Evolutionary conservation across 495 filamentous ascomycete species (phyloP), one percentile per base, ranked within the genome.

Genomic region (Talaromyces proteolyticus): DNA sequence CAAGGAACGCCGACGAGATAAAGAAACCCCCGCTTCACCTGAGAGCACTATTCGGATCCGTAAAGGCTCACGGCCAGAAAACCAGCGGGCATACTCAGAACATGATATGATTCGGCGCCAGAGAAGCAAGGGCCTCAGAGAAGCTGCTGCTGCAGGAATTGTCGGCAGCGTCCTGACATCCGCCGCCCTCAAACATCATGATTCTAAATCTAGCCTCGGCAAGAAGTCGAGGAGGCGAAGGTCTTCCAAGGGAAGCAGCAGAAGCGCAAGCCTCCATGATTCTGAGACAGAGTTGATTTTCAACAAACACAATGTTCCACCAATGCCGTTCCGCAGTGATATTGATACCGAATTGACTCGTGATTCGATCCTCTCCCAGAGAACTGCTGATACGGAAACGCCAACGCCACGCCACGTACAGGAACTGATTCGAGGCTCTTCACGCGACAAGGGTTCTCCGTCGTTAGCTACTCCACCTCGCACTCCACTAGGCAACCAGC

Each of bases 341-440:
- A 78, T 94, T 22, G 79, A 87, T 24, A 94, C 91, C 0, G 90
- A 95, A 21, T 62, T 96, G 43, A 97, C 93, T 3, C 78, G 93
- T 60, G 84, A 86, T 29, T 97, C 94, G 0, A 87, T 98, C 50
- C 72, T 95, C 10, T 91, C 93, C 4, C 85, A 88, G 34, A 81
- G 86, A 20, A 91, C 88, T 0, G 87, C 85, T 54, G 66, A 85
- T 44, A 53, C 59, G 68, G 73, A 60, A 67, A 77, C 50, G 54
- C 56, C 17, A 68, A 76, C 50, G 74, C 78, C 10, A 73, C 78
- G 51, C 16, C 55, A 62, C 2, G 64, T 79, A 36, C 76, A 70
- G 18, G 81, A 88, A 41, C 63, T 85, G 3, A 60, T 78, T 14
- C 69, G 78, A 44, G 78, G 77, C 1, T 77, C 74, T 12, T 66